Evolutionary conservation across 257 asterid genomes (phyloP), one percentile per base, ranked within the genome.

Genomic region (Scutellaria barbata): DNA sequence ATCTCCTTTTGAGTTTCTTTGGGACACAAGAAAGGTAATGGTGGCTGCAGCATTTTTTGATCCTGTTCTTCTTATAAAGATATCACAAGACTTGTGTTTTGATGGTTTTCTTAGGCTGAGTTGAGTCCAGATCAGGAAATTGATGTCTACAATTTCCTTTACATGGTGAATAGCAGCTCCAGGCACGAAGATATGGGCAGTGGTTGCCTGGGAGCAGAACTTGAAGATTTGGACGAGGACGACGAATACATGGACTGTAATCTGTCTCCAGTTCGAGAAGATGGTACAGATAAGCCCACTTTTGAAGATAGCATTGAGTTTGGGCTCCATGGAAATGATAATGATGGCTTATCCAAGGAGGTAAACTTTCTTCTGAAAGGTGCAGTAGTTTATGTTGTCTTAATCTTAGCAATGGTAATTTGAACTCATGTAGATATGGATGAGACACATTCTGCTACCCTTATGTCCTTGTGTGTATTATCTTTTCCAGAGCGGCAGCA

Each of bases 101-200:
- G n/a, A 17, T 64, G 72, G 41, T 67, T 74, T 68, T 35, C 61
- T 68, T 78, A 92, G 98, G 87, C 87, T 81, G 88, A 83, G 65
- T 78, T 86, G 84, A 85, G 45, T 35, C 79, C 83, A 69, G 80
- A 80, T 6, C 84, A 81, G 81, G 91, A 85, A 73, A 71, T 83
- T 30, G 92, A 90, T 66, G 95, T 86, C 63, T 92, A 92, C 81
- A 80, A 82, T 83, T 92, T 92, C 88, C 98, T 92, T 54, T 89
- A 84, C 74, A 68, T 90, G 87, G 88, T 92, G 79, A 86, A 84
- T 60, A 80, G 85, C 78, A 81, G 88, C 79, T 79, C 87, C 4
- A 58, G 69, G 73, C 81, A 68, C 17, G 90, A 79, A 66, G 88
- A 81, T 79, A 64, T 74, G 18, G 89, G 74, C 30, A 85, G 96